phyloP scores from a whole-genome alignment of 2,329 filamentous ascomycete species.

The Fusarium compactum region DNA sequence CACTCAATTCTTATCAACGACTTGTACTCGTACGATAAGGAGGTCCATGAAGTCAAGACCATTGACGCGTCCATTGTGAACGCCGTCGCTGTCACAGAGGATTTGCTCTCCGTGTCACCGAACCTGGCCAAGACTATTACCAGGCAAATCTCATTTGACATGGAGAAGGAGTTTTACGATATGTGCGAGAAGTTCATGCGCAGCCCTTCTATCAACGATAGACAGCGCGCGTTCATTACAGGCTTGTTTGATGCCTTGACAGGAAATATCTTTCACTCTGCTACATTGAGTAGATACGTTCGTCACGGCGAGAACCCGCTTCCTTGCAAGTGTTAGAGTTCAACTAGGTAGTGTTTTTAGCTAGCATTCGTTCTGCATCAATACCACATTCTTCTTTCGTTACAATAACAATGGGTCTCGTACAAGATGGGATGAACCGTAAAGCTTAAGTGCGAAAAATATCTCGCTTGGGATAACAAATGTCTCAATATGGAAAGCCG shows the following conservation, averaged over 20 bases:
- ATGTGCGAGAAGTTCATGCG: constrained; percentile 15
- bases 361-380: not conserved
- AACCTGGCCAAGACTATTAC: constrained; percentile 11
- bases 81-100: constrained; percentile 14
- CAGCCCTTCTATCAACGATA: not conserved
- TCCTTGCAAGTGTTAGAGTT: not conserved
- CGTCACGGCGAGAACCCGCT: constrained; percentile 3
- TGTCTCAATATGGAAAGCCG: not conserved
- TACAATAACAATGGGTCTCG: not conserved
- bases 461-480: not conserved
- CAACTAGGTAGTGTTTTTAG: not conserved
- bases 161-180: constrained; percentile 25
- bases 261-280: constrained; percentile 23
- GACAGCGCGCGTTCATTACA: constrained; percentile 1
- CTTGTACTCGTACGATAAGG: constrained; percentile 30
- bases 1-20: constrained; percentile 23
- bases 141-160: constrained; percentile 5
- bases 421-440: not conserved
- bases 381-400: not conserved
- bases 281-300: constrained; percentile 25
- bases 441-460: not conserved
- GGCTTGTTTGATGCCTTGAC: constrained; percentile 15
- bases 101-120: constrained; percentile 4
- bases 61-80: constrained; percentile 16
- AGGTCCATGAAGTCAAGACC: constrained; percentile 12